Base-by-base conservation (phyloP, 1,139 yeast species). In the Sugiyamaella neomexicana region DNA sequence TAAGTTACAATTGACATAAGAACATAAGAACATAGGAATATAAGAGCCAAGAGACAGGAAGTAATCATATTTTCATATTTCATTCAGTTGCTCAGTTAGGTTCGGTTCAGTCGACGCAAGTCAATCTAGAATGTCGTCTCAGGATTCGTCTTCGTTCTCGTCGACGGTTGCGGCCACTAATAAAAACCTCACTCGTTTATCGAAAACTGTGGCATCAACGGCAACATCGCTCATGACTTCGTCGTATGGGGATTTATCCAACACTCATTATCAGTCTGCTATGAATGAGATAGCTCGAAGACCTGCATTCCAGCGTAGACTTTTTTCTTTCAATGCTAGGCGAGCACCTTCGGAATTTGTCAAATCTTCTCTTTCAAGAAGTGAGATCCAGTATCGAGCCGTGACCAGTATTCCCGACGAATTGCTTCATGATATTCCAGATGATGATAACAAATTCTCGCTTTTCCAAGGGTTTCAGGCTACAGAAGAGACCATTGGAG, bases 381-480 rank as follows among this genome's bases (percentile, higher is more conserved):
- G 65, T 32, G 70, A 70, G 31, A 62, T 69, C 39, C 61, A 63
- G 46, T 64, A 63, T 55, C 61, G 66, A 32, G 72, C 72, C n/a
- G 63, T 75, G 46, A 74, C 79, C 32, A 71, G 76, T 52, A 73
- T 85, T 20, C 78, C 86, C 5, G 86, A 82, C 57, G 86, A 82
- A 40, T 62, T 83, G 58, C 71, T 85, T 46, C 66, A 70, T 12
- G 80, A 81, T 50, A 68, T 83, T 9, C 85, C 85, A 1, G 70
- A 67, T 4, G 62, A 60, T 42, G 63, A 63, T 29, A 60, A 65
- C 37, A 55, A 61, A 43, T 81, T 75, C 63, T 80, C 88, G 1
- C 69, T 85, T 16, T 83, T 80, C 61, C 89, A 85, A 65, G 90
- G 89, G 0, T 85, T 84, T 63, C 78, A 75, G 60, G 89, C 88